phyloP scores from a whole-genome alignment of 2,329 filamentous ascomycete genomes.

The Penicillium vulpinum region DNA sequence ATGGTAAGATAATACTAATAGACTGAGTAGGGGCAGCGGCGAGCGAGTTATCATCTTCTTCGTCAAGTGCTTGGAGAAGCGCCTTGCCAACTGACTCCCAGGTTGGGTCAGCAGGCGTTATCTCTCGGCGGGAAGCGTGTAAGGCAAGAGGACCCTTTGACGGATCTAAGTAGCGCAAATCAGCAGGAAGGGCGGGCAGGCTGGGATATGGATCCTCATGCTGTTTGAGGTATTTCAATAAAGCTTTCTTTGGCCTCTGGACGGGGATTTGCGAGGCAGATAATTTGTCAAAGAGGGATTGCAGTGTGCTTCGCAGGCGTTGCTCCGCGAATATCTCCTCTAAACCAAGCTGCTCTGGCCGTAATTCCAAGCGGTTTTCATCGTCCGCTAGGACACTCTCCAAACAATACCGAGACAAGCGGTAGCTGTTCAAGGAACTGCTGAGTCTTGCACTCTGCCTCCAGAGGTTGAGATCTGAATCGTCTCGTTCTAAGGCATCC shows the following conservation, averaged over 20 bases:
- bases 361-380: slow-evolving; percentile 56
- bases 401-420: slow-evolving; percentile 61
- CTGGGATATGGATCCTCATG: slow-evolving; percentile 56
- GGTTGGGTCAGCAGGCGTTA: slow-evolving; percentile 36
- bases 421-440: slow-evolving; percentile 57
- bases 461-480: slow-evolving; percentile 65
- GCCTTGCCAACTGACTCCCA: slow-evolving; percentile 53
- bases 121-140: slow-evolving; percentile 40
- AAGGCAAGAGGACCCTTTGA: slow-evolving; percentile 39
- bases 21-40: slow-evolving; percentile 38
- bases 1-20: slow-evolving; percentile 46
- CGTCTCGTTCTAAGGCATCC: slow-evolving; percentile 64
- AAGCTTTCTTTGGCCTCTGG: slow-evolving; percentile 52
- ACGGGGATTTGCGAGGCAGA: slow-evolving; percentile 55
- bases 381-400: slow-evolving; percentile 65
- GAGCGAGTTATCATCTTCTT: slow-evolving; percentile 39
- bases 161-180: slow-evolving; percentile 31
- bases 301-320: slow-evolving; percentile 52
- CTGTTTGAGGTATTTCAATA: slow-evolving; percentile 54
- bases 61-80: slow-evolving; percentile 47
- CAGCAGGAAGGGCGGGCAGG: slow-evolving; percentile 39
- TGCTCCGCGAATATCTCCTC: slow-evolving; percentile 57
- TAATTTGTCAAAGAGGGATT: slow-evolving; percentile 55
- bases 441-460: slow-evolving; percentile 60
- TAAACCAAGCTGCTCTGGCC: slow-evolving; percentile 58